Base-by-base conservation (phyloP, 1,284 basidiomycete species). In the Tylopilus orsonianus region DNA sequence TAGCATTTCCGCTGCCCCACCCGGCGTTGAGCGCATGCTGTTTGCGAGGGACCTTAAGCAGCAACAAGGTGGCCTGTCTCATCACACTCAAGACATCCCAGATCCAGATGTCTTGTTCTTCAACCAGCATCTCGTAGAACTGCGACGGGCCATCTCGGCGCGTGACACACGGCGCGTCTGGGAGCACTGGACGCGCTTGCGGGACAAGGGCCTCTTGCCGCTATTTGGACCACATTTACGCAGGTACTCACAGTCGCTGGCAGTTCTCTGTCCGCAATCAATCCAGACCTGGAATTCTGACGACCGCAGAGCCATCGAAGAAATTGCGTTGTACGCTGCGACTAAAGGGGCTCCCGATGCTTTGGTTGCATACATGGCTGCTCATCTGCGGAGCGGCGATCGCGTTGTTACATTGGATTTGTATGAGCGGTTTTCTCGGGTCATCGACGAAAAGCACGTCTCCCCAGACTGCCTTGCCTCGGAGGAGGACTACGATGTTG, bases 321-420 rank as follows among this genome's bases (percentile, higher is more conserved):
- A 75, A 41, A 74, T 86, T 38, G 76, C 79, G 7, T 47, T 84
- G 18, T 67, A 74, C 16, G 72, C 77, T 3, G 71, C 71, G 1
- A 61, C 59, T n/a, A 67, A 68, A 46, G 75, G 74, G 1, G 63
- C 64, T 16, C 66, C 72, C 10, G 69, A 74, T 8, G 78, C 77
- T 2, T 65, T 88, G 39, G 69, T 69, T 47, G 71, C 71, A 19
- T 72, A 75, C 52, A 74, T 88, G 77, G 56, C 75, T 32, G 58
- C 65, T 20, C 66, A 75, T 52, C 62, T 87, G 50, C 61, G 66
- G 42, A 61, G 59, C 14, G 61, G 67, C 13, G 64, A 83, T 44
- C 63, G 74, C 8, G 56, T 69, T 5, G 64, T 67, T 2, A 75
- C 75, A 18, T 58, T 85, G 13, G 56, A 62, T 23, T 62, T 87